Evolutionary conservation across 2,329 filamentous ascomycete species (phyloP), one percentile per base, ranked within the genome.

Genomic region (Colletotrichum costaricense): DNA sequence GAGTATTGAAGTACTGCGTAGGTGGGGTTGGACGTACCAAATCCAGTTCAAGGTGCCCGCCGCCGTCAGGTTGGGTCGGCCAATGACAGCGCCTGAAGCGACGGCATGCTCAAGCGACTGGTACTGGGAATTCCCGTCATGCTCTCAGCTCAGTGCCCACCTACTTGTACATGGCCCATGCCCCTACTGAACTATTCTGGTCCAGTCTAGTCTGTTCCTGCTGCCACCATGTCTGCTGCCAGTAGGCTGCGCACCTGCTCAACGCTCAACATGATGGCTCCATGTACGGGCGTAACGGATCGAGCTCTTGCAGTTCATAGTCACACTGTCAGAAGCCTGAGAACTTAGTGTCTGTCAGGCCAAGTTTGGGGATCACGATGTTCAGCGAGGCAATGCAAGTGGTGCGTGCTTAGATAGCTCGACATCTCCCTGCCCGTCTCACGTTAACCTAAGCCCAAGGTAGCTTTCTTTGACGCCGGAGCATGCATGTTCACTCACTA

Each of bases 71-170:
- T 42, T n/a, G 54, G 69, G 14, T 56, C 54, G 30, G 58, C 72
- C 72, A 74, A 74, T 74, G 42, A 30, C 8, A 57, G 54, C 22
- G 38, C 33, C 55, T 28, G 12, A 14, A 28, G 33, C 55, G 69
- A 59, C 63, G 42, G 72, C 72, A 74, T 74, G 68, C 63, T 58
- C 59, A 9, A 72, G 57, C 30, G 72, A 74, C 68, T 74, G 72
- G 72, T 49, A 67, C 52, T 59, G 54, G 24, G 42, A 19, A 46
- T 57, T 57, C 64, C 28, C 24, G 7, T 7, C 46, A 24, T 42
- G 63, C 30, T 56, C 14, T 26, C 58, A 22, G 49, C 42, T 26
- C 55, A 30, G 14, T 67, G 68, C n/a, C 30, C 6, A 22, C 14
- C 38, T 26, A 12, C 52, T 56, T 16, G 46, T 26, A 12, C 52